Conservation (phyloP, 768 basidiomycete genomes). For the Hygrocybe coccinea region DNA sequence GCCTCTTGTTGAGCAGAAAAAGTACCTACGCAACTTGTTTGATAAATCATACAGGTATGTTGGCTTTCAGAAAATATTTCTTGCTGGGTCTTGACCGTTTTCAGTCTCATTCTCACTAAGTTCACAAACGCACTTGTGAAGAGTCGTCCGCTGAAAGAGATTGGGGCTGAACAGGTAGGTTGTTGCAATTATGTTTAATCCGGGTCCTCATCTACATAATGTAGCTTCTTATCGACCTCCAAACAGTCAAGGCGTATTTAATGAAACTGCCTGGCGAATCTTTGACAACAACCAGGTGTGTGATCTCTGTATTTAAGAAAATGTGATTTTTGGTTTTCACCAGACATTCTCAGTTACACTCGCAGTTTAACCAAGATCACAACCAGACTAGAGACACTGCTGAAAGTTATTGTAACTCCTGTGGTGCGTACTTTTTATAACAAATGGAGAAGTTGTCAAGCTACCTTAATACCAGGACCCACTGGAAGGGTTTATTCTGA, state of each 20-base stretch:
- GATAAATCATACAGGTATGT: conserved; percentile 88
- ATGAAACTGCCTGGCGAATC: conserved; percentile 77
- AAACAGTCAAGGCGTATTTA: conserved; percentile 77
- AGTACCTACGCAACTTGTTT: conserved; percentile 85
- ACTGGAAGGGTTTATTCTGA: conserved; percentile 88
- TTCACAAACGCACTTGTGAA: conserved; percentile 88
- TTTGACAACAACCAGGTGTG: conserved; percentile 51
- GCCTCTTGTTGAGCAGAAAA: conserved; percentile 87
- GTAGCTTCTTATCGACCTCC: conserved; percentile 86
- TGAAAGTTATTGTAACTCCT: conserved; percentile 94
- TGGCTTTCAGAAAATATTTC: neutral
- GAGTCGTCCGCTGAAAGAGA: conserved; percentile 86
- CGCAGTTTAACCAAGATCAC: conserved; percentile 78
- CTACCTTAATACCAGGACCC: conserved; percentile 58
- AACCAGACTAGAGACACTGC: conserved; percentile 78
- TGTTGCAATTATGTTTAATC: neutral
- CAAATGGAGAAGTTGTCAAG: too few species aligned
- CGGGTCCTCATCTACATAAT: conserved; percentile 2
- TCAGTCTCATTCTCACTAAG: conserved; percentile 76
- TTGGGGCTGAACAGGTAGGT: conserved; percentile 87
- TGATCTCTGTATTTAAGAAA: neutral
- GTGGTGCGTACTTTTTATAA: conserved; percentile 48
- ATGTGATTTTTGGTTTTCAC: conserved; percentile 6
- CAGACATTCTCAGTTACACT: conserved; percentile 55
- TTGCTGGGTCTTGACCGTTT: conserved; percentile 2